Percentiles rank a stretch among this genome's conserved stretches.
Evolutionary conservation across 225 moss, liverwort and hornwort genomes (phyloP).

Genomic region (Physcomitrellopsis africana): DNA sequence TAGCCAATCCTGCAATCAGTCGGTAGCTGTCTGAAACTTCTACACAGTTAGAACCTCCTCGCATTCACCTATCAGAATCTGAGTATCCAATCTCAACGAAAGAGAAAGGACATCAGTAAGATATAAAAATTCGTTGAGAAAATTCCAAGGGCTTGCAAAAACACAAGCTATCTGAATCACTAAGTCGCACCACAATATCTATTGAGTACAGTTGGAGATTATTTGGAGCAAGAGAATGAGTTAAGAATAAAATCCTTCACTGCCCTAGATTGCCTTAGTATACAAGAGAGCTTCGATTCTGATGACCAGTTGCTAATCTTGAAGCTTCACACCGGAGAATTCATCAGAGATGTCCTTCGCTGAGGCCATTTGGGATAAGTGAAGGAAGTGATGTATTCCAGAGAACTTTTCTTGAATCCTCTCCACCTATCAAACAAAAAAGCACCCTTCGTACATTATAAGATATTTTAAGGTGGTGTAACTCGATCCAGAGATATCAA

Average conservation of each 20-base stretch:
- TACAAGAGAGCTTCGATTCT: background rate
- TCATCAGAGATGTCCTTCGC: conserved; percentile 48
- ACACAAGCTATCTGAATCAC: conserved; percentile 23
- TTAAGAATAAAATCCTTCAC: conserved; percentile 16
- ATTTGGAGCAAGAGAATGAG: conserved; percentile 27
- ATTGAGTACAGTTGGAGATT: conserved; percentile 27
- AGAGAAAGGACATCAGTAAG: conserved; percentile 1
- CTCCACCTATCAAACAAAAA: conserved; percentile 66
- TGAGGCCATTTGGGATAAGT: conserved; percentile 43
- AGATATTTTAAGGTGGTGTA: conserved; percentile 7
- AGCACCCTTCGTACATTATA: background rate
- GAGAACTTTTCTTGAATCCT: conserved; percentile 90
- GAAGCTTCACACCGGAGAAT: conserved; percentile 48
- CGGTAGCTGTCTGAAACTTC: background rate
- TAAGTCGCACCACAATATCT: conserved; percentile 32
- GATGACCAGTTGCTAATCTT: conserved; percentile 33
- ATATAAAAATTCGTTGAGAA: background rate
- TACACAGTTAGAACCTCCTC: conserved; percentile 19
- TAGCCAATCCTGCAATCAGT: conserved; percentile 4
- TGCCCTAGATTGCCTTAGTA: conserved; percentile 26
- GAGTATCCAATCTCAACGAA: conserved; percentile 8
- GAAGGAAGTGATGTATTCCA: conserved; percentile 80
- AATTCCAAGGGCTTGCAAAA: conserved; percentile 8
- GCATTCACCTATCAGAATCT: conserved; percentile 9
- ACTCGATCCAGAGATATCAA: background rate